These are phyloP conservation scores for Boechera stricta DNA, from an alignment of 345 rosid genomes.

Conservation along the genomic window DNA sequence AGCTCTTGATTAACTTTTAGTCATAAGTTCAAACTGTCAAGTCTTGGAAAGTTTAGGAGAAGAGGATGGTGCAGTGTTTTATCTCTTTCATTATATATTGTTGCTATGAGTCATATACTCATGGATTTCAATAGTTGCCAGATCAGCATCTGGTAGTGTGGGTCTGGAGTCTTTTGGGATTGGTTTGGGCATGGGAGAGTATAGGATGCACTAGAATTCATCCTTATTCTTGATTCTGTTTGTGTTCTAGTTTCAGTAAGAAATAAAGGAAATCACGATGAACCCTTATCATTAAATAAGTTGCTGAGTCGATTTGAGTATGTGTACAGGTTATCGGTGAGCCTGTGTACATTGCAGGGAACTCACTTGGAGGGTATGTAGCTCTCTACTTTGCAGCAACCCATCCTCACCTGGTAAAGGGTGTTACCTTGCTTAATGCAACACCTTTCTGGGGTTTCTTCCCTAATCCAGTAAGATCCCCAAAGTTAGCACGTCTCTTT, in stretches of 20 bases:
- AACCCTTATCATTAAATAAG: constrained; percentile 2
- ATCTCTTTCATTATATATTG: background rate
- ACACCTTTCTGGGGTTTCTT: constrained; percentile 99
- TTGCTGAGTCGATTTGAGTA: constrained; percentile 13
- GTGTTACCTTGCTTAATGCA: constrained; percentile 88
- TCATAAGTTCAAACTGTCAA: background rate
- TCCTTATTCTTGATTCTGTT: background rate
- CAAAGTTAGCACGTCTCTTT: constrained; percentile 68
- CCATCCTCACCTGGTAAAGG: constrained; percentile 84
- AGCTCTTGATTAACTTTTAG: background rate
- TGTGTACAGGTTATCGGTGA: constrained; percentile 76
- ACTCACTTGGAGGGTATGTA: constrained; percentile 92
- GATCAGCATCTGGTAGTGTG: background rate
- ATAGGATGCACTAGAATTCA: background rate
- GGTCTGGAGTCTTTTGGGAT: constrained; percentile 15
- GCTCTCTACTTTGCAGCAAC: constrained; percentile 87
- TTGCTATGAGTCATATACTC: background rate
- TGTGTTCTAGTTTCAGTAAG: constrained; percentile 3
- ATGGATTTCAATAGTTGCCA: constrained; percentile 2
- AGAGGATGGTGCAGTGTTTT: background rate
- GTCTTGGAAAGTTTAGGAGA: background rate
- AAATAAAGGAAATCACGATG: background rate
- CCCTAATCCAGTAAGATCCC: constrained; percentile 82
- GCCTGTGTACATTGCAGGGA: constrained; percentile 89
- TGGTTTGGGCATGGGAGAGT: constrained; percentile 1